Percentiles rank a stretch among this genome's conserved stretches.
These are phyloP conservation scores for Penicillium hordei DNA, from an alignment of 2,329 filamentous ascomycete genomes.

Conservation along the genomic window DNA sequence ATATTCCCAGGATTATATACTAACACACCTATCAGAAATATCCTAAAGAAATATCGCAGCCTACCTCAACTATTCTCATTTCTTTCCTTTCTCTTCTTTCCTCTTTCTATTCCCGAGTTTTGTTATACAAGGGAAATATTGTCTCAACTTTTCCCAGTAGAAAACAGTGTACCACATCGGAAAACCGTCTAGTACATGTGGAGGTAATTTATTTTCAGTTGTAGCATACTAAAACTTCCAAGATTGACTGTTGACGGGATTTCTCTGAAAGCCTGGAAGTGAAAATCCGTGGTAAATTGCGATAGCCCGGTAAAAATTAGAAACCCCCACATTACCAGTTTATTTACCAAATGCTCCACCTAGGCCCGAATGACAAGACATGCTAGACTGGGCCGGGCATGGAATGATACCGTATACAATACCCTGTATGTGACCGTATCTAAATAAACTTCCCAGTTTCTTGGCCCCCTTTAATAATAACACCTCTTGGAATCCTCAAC, in stretches of 20 bases:
- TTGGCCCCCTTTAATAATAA: background rate
- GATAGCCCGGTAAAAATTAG: constrained; percentile 12
- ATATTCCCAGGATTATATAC: background rate
- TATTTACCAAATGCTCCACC: background rate
- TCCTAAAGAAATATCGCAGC: background rate
- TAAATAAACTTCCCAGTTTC: background rate
- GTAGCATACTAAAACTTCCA: background rate
- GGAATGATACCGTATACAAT: background rate
- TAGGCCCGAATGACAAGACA: background rate
- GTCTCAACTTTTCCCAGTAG: background rate
- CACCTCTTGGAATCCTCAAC: background rate
- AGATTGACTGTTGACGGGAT: too few species aligned
- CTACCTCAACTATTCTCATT: background rate
- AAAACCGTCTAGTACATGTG: background rate
- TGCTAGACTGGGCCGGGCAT: background rate
- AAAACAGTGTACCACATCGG: background rate
- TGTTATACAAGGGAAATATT: background rate
- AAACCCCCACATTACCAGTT: constrained; percentile 15
- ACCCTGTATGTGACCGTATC: background rate
- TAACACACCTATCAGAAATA: background rate
- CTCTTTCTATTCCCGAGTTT: background rate
- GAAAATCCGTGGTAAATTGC: constrained; percentile 12
- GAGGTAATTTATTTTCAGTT: constrained; percentile 1
- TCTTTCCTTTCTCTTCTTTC: background rate
- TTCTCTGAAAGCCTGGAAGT: background rate